Evolutionary conservation across 2,329 filamentous ascomycete species (phyloP).

Genomic region (Colletotrichum sp.): DNA sequence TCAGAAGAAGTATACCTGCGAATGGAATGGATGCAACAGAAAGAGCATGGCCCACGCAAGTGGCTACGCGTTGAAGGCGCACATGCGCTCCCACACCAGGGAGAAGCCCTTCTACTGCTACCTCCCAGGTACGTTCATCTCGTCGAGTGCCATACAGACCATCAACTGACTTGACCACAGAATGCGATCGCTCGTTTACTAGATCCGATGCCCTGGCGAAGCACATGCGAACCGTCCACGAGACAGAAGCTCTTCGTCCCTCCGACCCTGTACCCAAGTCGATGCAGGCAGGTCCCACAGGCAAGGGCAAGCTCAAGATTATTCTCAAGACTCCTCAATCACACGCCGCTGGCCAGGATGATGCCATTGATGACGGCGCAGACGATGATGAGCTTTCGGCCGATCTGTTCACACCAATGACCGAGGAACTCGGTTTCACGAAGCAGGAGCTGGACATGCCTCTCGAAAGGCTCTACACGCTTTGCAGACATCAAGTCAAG

Average conservation of each 20-base stretch:
- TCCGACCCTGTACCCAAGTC: conserved; percentile 77
- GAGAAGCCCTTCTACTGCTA: conserved; percentile 99
- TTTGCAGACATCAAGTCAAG: conserved; percentile 73
- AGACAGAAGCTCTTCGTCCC: conserved; percentile 90
- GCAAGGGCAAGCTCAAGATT: conserved; percentile 64
- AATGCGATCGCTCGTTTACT: conserved; percentile 97
- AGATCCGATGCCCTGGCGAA: conserved; percentile 95
- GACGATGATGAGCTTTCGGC: conserved; percentile 60
- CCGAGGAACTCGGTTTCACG: conserved; percentile 67
- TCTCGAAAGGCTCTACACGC: conserved; percentile 64
- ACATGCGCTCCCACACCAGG: conserved; percentile 96
- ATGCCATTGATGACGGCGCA: conserved; percentile 57
- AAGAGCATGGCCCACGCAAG: conserved; percentile 94
- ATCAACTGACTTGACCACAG: conserved; percentile 50
- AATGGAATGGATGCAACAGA: conserved; percentile 88
- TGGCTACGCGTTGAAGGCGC: conserved; percentile 93
- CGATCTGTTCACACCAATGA: conserved; percentile 62
- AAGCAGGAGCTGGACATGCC: conserved; percentile 67
- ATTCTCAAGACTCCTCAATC: conserved; percentile 67
- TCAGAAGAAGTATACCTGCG: conserved; percentile 97
- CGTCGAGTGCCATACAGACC: neutral
- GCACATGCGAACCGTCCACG: conserved; percentile 98
- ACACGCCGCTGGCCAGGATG: conserved; percentile 61
- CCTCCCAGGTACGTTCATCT: conserved; percentile 72
- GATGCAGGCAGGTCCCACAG: conserved; percentile 54